Base-by-base conservation (phyloP, 2,329 filamentous ascomycete genomes). In the Phoma herbarum region DNA sequence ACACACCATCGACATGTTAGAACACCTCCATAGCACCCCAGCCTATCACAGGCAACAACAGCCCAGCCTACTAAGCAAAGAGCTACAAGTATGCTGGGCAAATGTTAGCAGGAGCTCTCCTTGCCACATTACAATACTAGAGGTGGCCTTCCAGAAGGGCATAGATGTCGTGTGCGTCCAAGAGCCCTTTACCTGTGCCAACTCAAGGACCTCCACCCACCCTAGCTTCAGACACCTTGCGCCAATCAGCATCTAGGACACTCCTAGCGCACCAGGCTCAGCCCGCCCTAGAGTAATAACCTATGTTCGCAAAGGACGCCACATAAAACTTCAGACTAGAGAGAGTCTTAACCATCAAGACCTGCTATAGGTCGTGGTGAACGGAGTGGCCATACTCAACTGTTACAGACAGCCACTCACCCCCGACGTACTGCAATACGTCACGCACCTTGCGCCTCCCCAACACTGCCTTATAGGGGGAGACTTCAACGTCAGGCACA, bases 201-300 rank as follows among this genome's bases (percentile, higher is more conserved):
- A 35, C 33, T 35, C 11, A 14, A 14, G 33, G 16, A 35, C 33
- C 16, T 35, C 33, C 16, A 35, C 33, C 33, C 16, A 35, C n/a
- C 33, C 33, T n/a, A n/a, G 33, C 16, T 35, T 35, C 16, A 35
- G 7, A 35, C 33, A 44, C 41, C 23, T 44, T 6, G 23, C 41
- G 28, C 41, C 41, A 26, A 44, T 44, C 28, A 44, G 41, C 23
- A 44, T 23, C n/a, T 44, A n/a, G 41, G 23, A 44, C 23, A 28
- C 2, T 9, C 14, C 22, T 26, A 44, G 28, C 23, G 9, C 23
- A 44, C 23, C 14, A 44, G 41, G 41, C 41, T 44, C 16, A 16
- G 23, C 23, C 23, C 9, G 23, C 41, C 41, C 14, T 26, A 44
- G 41, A 7, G 23, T 28, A 10, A 28, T 28, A 10, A 28, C 26